phyloP scores from a whole-genome alignment of 2,329 filamentous ascomycete genomes.

The Fusarium foetens region DNA sequence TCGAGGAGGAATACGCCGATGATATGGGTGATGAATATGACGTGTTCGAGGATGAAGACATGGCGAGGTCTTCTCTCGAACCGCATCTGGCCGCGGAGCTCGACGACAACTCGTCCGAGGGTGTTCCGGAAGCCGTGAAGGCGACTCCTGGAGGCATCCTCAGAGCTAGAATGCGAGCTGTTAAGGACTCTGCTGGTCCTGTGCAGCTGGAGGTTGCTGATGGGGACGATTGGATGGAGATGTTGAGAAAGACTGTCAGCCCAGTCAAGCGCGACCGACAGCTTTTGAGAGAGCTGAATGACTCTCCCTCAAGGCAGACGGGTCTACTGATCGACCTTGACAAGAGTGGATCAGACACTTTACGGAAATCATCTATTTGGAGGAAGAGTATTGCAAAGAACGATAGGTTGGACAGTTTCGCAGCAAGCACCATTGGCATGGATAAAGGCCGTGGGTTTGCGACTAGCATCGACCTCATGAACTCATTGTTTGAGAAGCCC shows the following conservation, averaged over 20 bases:
- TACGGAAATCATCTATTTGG: constrained; percentile 54
- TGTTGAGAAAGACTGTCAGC: constrained; percentile 92
- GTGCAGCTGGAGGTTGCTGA: constrained; percentile 69
- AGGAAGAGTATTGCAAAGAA: constrained; percentile 47
- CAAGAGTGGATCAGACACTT: constrained; percentile 60
- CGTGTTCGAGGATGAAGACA: constrained; percentile 74
- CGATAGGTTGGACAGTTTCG: constrained; percentile 44
- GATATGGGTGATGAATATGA: constrained; percentile 81
- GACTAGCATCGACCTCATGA: constrained; percentile 95
- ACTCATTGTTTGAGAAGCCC: constrained; percentile 85
- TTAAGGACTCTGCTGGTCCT: constrained; percentile 69
- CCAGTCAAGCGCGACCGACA: constrained; percentile 92
- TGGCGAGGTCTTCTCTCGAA: constrained; percentile 81
- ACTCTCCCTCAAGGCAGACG: constrained; percentile 56
- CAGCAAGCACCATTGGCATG: constrained; percentile 46
- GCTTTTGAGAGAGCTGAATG: constrained; percentile 69
- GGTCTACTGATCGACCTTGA: constrained; percentile 43
- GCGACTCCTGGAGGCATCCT: constrained; percentile 69
- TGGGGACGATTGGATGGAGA: constrained; percentile 91
- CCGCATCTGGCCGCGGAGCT: constrained; percentile 82
- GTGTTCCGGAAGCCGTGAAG: constrained; percentile 58
- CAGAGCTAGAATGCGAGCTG: constrained; percentile 70
- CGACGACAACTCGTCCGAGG: constrained; percentile 65
- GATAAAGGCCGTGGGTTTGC: constrained; percentile 74
- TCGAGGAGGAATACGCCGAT: constrained; percentile 65